Conservation (phyloP, 139 green algal species). For the Chlorella sp. region DNA sequence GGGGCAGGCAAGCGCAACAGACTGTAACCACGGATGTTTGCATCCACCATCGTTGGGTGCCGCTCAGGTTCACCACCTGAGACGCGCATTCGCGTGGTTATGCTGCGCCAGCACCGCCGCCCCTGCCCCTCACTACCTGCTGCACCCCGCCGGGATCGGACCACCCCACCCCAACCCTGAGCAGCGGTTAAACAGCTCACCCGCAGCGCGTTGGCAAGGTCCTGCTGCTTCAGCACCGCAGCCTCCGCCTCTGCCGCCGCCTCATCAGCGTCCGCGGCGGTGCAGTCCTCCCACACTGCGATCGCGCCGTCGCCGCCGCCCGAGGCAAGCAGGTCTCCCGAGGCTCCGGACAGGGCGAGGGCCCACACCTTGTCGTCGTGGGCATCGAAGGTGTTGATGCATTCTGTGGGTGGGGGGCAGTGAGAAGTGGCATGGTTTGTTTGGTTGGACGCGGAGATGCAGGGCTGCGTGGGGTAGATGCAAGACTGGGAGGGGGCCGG, state of each 20-base stretch:
- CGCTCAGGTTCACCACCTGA: too few relatives aligned
- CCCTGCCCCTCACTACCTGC: too few relatives aligned
- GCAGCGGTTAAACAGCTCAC: slow-evolving; percentile 47
- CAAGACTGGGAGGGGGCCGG: not conserved
- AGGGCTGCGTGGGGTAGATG: too few relatives aligned
- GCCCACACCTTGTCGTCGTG: slow-evolving; percentile 95
- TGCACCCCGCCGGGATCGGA: too few relatives aligned
- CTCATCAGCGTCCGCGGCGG: slow-evolving; percentile 60
- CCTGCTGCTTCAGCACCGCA: slow-evolving; percentile 78
- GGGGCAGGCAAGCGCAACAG: too few relatives aligned
- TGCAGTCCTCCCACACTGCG: slow-evolving; percentile 88
- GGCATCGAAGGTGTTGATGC: slow-evolving; percentile 90
- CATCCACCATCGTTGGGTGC: too few relatives aligned
- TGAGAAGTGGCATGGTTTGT: not conserved
- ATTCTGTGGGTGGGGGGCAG: slow-evolving; percentile 61
- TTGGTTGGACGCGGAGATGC: too few relatives aligned
- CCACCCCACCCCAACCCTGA: too few relatives aligned
- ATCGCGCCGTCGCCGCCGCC: slow-evolving; percentile 86
- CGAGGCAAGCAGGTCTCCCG: slow-evolving; percentile 63
- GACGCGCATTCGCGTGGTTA: too few relatives aligned
- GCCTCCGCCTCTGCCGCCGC: slow-evolving; percentile 61
- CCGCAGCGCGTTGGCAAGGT: slow-evolving; percentile 83
- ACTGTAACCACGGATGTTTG: too few relatives aligned
- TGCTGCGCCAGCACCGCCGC: too few relatives aligned
- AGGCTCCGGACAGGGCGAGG: slow-evolving; percentile 49